Evolutionary conservation across 2,329 filamentous ascomycete species (phyloP).

Genomic region (Sporothrix mexicana): DNA sequence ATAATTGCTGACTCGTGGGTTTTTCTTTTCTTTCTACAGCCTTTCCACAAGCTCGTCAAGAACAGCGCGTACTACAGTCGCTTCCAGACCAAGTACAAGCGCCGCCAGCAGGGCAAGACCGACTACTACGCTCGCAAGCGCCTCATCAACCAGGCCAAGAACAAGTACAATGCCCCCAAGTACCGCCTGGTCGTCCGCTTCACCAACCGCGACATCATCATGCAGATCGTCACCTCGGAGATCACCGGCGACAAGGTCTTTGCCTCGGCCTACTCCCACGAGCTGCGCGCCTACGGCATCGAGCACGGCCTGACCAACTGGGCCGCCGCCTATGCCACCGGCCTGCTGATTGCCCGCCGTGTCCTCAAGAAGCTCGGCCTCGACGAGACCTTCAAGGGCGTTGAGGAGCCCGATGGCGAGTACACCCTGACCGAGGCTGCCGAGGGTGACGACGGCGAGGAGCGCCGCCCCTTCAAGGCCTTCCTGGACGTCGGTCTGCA

Average conservation of each 20-base stretch:
- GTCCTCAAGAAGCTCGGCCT: constrained; percentile 96
- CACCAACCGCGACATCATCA: constrained; percentile 99
- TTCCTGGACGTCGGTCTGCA: constrained; percentile 97
- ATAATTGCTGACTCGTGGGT: constrained; percentile 98
- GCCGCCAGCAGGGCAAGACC: constrained; percentile 94
- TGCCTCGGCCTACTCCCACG: constrained; percentile 89
- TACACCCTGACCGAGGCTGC: constrained; percentile 93
- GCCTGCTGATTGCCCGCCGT: constrained; percentile 95
- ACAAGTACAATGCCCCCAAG: constrained; percentile 99
- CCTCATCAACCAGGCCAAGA: constrained; percentile 99
- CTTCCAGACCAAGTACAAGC: constrained; percentile 99
- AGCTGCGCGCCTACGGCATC: constrained; percentile 97
- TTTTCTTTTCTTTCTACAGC: constrained; percentile 62
- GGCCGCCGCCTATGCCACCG: constrained; percentile 95
- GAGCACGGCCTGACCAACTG: constrained; percentile 99
- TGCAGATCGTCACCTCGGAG: constrained; percentile 96
- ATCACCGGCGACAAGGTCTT: constrained; percentile 98
- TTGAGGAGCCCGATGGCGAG: constrained; percentile 97
- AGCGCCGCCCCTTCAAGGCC: constrained; percentile 97
- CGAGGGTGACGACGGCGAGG: constrained; percentile 83
- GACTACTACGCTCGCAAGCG: constrained; percentile 99
- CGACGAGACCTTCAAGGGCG: constrained; percentile 90
- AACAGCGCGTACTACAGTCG: constrained; percentile 97
- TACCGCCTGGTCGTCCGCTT: constrained; percentile 99
- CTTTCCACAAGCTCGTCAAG: constrained; percentile 95